Base-by-base conservation (phyloP, 768 basidiomycete species). In the Pleurotus tuoliensis region DNA sequence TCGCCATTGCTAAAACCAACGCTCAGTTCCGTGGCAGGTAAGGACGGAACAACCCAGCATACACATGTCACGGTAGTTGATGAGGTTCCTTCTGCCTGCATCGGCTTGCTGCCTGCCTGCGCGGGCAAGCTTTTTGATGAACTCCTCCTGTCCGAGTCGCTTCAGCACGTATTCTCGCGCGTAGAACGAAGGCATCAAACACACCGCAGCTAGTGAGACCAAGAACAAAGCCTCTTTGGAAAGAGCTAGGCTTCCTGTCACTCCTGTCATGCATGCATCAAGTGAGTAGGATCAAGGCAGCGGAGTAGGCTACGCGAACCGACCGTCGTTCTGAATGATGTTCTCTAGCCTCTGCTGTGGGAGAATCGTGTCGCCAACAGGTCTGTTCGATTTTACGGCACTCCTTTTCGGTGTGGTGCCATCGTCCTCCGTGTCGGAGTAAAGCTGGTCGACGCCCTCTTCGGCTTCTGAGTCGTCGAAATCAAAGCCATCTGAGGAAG, bases 21-120 rank as follows among this genome's bases (percentile, higher is more conserved):
- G 11, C 30, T 34, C 30, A 34, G 11, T 9, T 34, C 30, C 30
- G 9, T 34, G 30, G 8, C 30, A 11, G 11, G n/a, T 25, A 45
- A 18, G 22, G 5, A 7, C 27, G 16, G 11, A n/a, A 49, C 63
- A 47, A 63, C 50, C 25, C n/a, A 47, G 70, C 83, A 56, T 59
- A 93, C 92, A 86, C 78, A 93, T 81, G 67, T 94, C 90, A 40
- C 78, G 75, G 61, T 92, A 90, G 53, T 81, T 78, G 9, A 93
- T 74, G 18, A 71, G 75, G 56, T 76, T 80, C 58, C 89, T 78
- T 57, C 78, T 76, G 49, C 84, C 81, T 15, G 77, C 73, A 57
- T 73, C 73, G 8, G 90, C 88, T 64, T 86, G 82, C 48, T 78
- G 78, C 57, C 88, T 82, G 11, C 86, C 88, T 22, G 86, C 84